phyloP scores from a whole-genome alignment of 495 filamentous ascomycete species.

The Aspergillus diversus region DNA sequence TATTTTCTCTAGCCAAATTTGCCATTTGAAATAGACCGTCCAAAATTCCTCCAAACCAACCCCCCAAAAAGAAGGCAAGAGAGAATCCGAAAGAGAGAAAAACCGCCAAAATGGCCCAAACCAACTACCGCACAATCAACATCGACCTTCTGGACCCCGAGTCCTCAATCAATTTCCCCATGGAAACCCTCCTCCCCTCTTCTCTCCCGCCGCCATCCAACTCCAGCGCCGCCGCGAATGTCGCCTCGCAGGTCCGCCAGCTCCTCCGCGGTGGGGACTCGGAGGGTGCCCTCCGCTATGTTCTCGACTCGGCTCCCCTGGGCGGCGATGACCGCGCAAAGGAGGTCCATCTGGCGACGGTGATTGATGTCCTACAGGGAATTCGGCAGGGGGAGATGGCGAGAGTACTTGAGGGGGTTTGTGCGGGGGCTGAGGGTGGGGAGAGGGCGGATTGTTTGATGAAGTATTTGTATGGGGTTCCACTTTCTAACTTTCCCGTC shows the following conservation, averaged over 20 bases:
- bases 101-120: conserved; percentile 53
- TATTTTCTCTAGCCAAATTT: neutral
- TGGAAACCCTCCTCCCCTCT: conserved; percentile 74
- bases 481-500: conserved; percentile 8
- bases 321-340: conserved; percentile 75
- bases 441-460: conserved; percentile 62
- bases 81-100: conserved; percentile 5
- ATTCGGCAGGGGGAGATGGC: conserved; percentile 92
- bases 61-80: conserved; percentile 2
- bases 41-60: conserved; percentile 12
- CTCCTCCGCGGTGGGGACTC: conserved; percentile 80
- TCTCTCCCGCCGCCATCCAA: conserved; percentile 61
- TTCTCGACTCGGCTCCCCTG: conserved; percentile 75
- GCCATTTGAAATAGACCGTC: conserved; percentile 10
- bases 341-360: conserved; percentile 79
- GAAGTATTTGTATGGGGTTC: conserved; percentile 52
- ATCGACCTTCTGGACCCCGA: conserved; percentile 90
- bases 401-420: conserved; percentile 77
- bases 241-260: conserved; percentile 80
- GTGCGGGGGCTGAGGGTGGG: conserved; percentile 67
- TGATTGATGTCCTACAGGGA: conserved; percentile 85
- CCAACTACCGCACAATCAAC: conserved; percentile 92
- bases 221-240: conserved; percentile 70
- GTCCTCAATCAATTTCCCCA: conserved; percentile 82
- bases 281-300: conserved; percentile 79